phyloP scores from a whole-genome alignment of 1,284 basidiomycete species.

The Moesziomyces sp. region DNA sequence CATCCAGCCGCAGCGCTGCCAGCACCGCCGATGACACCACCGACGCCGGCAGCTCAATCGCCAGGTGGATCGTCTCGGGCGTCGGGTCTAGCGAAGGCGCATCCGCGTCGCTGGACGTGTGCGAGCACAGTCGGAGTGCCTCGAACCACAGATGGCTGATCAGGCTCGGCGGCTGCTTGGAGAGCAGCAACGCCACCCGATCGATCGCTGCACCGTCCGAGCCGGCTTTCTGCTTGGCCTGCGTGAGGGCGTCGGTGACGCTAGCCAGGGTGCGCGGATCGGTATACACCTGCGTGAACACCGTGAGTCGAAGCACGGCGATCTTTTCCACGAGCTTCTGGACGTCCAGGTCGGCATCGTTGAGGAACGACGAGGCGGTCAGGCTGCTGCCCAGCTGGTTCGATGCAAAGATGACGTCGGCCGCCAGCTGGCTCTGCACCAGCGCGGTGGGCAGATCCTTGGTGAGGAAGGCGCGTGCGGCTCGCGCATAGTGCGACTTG shows the following conservation, averaged over 20 bases:
- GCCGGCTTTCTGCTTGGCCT: slow-evolving; percentile 12
- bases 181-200: slow-evolving; percentile 25
- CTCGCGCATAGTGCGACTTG: slow-evolving; percentile 32
- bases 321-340: slow-evolving; percentile 33
- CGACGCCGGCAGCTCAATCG: slow-evolving; percentile 43
- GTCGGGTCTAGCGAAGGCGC: slow-evolving; percentile 45
- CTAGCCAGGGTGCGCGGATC: slow-evolving; percentile 16
- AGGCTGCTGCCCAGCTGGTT: slow-evolving; percentile 36
- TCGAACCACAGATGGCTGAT: slow-evolving; percentile 55
- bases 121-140: slow-evolving; percentile 34
- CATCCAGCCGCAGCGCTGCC: slow-evolving; percentile 50
- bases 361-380: slow-evolving; percentile 25
- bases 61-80: slow-evolving; percentile 29
- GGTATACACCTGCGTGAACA: slow-evolving; percentile 45
- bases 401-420: slow-evolving; percentile 22
- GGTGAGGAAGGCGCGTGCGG: slow-evolving; percentile 52
- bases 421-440: slow-evolving; percentile 40
- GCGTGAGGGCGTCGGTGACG: slow-evolving; percentile 21
- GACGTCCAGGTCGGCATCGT: slow-evolving; percentile 22
- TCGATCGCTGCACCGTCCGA: slow-evolving; percentile 19
- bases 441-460: slow-evolving; percentile 47
- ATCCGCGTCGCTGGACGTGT: slow-evolving; percentile 26
- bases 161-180: slow-evolving; percentile 38
- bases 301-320: slow-evolving; percentile 48
- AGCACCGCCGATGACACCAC: slow-evolving; percentile 52